Conservation (phyloP, 805 yeast genomes). For the Babjeviella inositovora region DNA sequence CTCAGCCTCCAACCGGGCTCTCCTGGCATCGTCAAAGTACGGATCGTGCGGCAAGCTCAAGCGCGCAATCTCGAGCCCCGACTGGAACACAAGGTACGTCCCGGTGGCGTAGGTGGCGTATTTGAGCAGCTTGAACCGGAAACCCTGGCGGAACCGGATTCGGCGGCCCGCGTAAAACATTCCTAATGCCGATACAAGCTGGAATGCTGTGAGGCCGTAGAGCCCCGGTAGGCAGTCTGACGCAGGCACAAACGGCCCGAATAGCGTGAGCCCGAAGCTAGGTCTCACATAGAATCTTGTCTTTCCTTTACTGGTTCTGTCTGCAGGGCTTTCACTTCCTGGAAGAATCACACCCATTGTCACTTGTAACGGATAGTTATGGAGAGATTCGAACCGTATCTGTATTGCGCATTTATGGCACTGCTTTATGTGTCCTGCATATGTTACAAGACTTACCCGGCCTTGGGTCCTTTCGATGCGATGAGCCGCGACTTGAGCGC, state of each 20-base stretch:
- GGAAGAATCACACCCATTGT: too few relatives aligned
- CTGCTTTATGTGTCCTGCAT: too few relatives aligned
- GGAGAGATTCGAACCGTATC: too few relatives aligned
- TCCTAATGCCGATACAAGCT: slow-evolving; percentile 28
- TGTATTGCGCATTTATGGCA: too few relatives aligned
- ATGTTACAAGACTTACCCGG: too few relatives aligned
- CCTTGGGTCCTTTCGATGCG: too few relatives aligned
- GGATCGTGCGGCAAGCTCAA: slow-evolving; percentile 37
- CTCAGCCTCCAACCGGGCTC: slow-evolving; percentile 32
- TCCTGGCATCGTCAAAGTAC: slow-evolving; percentile 53
- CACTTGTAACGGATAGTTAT: too few relatives aligned
- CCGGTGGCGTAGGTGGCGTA: slow-evolving; percentile 15
- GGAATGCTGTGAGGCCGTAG: slow-evolving; percentile 32
- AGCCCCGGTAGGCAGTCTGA: slow-evolving; percentile 44
- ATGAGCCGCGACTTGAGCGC: too few relatives aligned
- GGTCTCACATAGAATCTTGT: slow-evolving; percentile 23
- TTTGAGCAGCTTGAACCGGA: slow-evolving; percentile 8
- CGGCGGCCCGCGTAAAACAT: slow-evolving; percentile 10
- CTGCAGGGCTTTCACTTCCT: too few relatives aligned
- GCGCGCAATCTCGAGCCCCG: slow-evolving; percentile 41
- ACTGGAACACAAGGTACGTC: slow-evolving; percentile 26
- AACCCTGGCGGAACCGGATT: slow-evolving; percentile 7
- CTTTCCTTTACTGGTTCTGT: too few relatives aligned
- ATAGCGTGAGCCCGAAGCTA: slow-evolving; percentile 37
- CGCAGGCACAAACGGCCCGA: slow-evolving; percentile 69